Evolutionary conservation across 2,329 filamentous ascomycete species (phyloP).

Genomic region (Claviceps africana): DNA sequence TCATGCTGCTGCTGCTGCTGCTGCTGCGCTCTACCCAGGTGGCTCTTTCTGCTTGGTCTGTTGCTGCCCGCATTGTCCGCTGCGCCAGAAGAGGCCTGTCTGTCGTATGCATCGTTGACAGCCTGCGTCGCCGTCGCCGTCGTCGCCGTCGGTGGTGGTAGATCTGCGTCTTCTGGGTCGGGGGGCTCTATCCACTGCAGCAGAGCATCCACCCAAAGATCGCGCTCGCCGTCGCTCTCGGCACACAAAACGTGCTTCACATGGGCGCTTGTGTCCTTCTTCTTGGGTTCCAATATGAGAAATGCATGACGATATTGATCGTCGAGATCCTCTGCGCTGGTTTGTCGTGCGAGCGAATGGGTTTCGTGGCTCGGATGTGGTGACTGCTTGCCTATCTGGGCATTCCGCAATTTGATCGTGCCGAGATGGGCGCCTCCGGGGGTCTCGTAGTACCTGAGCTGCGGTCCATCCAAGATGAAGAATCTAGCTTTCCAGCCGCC

Average conservation of each 20-base stretch:
- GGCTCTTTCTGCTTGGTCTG: conserved; percentile 18
- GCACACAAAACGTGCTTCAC: conserved; percentile 92
- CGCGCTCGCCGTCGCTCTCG: conserved; percentile 83
- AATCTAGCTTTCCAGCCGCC: conserved; percentile 88
- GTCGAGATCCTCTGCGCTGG: conserved; percentile 58
- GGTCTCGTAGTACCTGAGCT: conserved; percentile 76
- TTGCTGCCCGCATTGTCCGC: conserved; percentile 11
- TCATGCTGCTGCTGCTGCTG: conserved; percentile 18
- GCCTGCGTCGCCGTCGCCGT: background rate
- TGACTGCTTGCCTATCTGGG: conserved; percentile 89
- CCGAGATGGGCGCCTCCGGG: conserved; percentile 83
- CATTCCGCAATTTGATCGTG: conserved; percentile 79
- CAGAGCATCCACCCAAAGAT: conserved; percentile 84
- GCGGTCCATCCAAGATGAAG: conserved; percentile 45
- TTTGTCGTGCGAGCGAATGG: conserved; percentile 43
- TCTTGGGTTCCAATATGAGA: conserved; percentile 86
- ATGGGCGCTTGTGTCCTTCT: conserved; percentile 77
- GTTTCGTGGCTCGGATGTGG: conserved; percentile 29
- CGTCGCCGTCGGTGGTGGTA: background rate
- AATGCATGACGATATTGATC: conserved; percentile 97
- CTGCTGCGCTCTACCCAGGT: conserved; percentile 17
- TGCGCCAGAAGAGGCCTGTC: conserved; percentile 20
- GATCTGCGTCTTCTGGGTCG: conserved; percentile 39
- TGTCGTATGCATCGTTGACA: conserved; percentile 21
- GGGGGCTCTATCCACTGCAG: conserved; percentile 75